Percentiles rank a stretch among this genome's conserved stretches.
Evolutionary conservation across 176 grass and related monocot species (phyloP).

Genomic region (Secale cereale): DNA sequence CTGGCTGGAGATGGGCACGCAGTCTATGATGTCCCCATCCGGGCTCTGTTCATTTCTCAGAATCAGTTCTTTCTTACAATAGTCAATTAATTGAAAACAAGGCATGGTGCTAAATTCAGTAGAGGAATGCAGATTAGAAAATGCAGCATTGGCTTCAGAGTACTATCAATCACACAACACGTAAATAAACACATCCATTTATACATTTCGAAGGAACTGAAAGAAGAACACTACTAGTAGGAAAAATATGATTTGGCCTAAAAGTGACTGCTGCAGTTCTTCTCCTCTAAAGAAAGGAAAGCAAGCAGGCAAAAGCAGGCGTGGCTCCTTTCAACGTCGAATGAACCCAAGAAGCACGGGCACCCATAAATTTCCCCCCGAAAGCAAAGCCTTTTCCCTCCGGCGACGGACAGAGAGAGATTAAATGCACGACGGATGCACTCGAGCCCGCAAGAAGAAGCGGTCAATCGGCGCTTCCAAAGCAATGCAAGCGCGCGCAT

Average conservation of each 20-base stretch:
- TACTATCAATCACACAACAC: not conserved
- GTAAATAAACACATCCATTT: no score
- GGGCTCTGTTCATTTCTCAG: conserved; percentile 43
- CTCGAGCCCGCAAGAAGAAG: conserved; percentile 20
- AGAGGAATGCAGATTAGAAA: not conserved
- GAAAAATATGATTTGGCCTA: not conserved
- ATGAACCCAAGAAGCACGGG: conserved; percentile 39
- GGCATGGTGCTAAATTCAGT: not conserved
- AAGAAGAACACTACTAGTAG: not conserved
- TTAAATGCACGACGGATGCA: conserved; percentile 15
- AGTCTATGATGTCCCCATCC: conserved; percentile 73
- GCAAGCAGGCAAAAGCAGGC: conserved; percentile 29
- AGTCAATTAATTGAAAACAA: not conserved
- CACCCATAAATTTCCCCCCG: conserved; percentile 33
- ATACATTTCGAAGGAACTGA: not conserved
- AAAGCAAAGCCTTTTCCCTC: conserved; percentile 38
- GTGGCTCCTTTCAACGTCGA: conserved; percentile 4
- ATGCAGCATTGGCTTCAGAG: not conserved
- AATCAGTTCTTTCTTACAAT: conserved; percentile 22
- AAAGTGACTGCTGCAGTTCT: conserved; percentile 3
- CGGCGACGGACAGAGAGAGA: not conserved
- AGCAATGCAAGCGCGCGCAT: not conserved
- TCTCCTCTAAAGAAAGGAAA: conserved; percentile 33
- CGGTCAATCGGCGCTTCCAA: conserved; percentile 31
- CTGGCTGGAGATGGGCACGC: conserved; percentile 67